Evolutionary conservation across 148 eudicot species (phyloP), one percentile per base, ranked within the genome.

Genomic region (Fagopyrum esculentum): DNA sequence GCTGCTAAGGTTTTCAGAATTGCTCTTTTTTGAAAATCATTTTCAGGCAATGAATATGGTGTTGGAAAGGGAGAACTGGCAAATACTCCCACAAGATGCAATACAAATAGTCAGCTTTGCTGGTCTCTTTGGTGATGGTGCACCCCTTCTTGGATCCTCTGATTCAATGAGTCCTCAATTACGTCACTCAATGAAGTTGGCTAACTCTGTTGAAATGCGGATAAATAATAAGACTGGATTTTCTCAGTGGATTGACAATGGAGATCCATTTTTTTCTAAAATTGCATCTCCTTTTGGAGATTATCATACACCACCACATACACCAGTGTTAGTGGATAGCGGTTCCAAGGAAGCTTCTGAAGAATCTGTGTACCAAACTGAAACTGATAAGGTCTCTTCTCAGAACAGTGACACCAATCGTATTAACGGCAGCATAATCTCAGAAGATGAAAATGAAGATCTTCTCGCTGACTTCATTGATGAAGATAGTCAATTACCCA

Each of bases 381-480:
- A 60, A 68, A 78, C 29, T 68, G 61, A 74, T 45, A 82, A 73
- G 79, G n/a, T 72, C 68, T 77, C 80, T 71, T 64, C 75, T 5
- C 73, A 70, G 73, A 73, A 66, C 50, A 81, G 71, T 83, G 83
- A 73, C 35, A 71, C 19, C 30, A 83, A 68, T 77, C 82, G 72
- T 79, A 71, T 50, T 30, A 92, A 90, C 85, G 92, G 91, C 57
- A 71, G 78, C 44, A 59, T 78, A 69, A 45, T 82, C 66, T 81
- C 86, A 55, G 98, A 95, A 80, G 99, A 95, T 77, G 99, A 95
- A 86, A 89, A 92, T 79, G 99, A 95, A 85, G 99, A 92, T 81
- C 98, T 95, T 78, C 93, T 79, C 79, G 98, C 98, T 8, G 98
- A 95, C 84, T 95, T 95, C 80, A 95, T 95, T 81, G 98, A 95